A percentile compares a stretch with the other conserved stretches of the same genome.
Evolutionary conservation across 768 basidiomycete genomes (phyloP).

Genomic region (Naganishia friedmannii): DNA sequence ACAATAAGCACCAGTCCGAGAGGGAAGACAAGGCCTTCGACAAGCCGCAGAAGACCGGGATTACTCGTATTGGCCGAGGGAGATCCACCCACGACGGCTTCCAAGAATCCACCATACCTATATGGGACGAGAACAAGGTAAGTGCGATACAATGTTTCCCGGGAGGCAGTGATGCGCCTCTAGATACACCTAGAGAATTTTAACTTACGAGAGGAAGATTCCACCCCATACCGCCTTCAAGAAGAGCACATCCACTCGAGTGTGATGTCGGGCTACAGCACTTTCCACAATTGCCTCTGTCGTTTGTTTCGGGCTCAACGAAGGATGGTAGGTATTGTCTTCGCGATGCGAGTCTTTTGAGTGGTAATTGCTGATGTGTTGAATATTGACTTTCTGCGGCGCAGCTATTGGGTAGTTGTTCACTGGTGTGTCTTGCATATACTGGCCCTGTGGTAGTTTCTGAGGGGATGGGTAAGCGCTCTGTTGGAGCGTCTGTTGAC

Average conservation of each 20-base stretch:
- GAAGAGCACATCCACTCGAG: constrained; percentile 27
- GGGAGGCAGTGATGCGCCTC: background rate
- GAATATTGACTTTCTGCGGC: constrained; percentile 2
- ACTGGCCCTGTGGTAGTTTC: constrained; percentile 3
- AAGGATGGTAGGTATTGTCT: constrained; percentile 16
- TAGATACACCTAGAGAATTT: too few relatives aligned
- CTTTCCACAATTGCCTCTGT: constrained; percentile 26
- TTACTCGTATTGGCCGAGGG: constrained; percentile 25
- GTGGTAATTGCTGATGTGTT: constrained; percentile 18
- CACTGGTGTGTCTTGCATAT: background rate
- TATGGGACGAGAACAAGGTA: background rate
- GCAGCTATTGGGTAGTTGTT: background rate
- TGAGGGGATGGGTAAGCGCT: background rate
- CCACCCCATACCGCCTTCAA: constrained; percentile 31
- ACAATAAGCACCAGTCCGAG: constrained; percentile 25
- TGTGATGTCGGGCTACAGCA: constrained; percentile 26
- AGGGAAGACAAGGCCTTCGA: constrained; percentile 29
- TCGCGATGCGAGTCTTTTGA: constrained; percentile 20
- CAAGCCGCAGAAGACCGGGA: constrained; percentile 23
- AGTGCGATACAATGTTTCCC: background rate
- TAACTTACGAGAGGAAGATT: constrained; percentile 25
- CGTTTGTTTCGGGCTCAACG: constrained; percentile 24
- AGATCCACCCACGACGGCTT: constrained; percentile 27
- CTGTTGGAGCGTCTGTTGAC: background rate
- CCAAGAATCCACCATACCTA: constrained; percentile 26